Evolutionary conservation across 805 yeast genomes (phyloP), one percentile per base, ranked within the genome.

Genomic region (Cyberlindnera nakhonratchasimensis): DNA sequence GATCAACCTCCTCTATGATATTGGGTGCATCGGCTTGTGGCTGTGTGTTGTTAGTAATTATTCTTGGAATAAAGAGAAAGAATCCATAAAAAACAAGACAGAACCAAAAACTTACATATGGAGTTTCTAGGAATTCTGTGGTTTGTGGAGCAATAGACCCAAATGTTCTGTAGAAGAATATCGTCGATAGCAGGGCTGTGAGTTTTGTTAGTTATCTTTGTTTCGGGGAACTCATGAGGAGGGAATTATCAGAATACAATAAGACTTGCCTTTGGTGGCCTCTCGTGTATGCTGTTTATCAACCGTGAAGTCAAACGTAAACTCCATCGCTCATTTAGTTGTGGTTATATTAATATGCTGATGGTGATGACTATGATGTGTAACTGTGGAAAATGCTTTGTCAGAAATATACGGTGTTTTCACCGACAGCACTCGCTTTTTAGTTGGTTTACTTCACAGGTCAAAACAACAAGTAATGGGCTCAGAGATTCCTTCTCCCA

Each of bases 151-250:
- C 59, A 14, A 82, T 66, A 1, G 80, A 71, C 0, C 90, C 91
- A 55, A 86, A 78, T 21, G 82, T 64, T 33, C 95, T 64, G 42
- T 79, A 76, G 59, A 85, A 85, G 57, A 85, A 75, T 16, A 85
- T 77, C 2, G 86, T 67, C 67, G 86, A 79, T 41, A 86, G 58
- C 21, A 82, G 62, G 2, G 84, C 86, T 69, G 26, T 14, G 11
- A 20, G 39, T 34, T 22, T 37, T 39, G 44, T 43, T 38, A 43
- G 40, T 34, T 12, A 19, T n/a, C 17, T 6, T 29, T 2, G 13
- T 24, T 4, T 16, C 6, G 13, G 17, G 18, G 14, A 25, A 10
- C 12, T 14, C 6, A 12, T 5, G 28, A 12, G 11, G 14, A 10
- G 28, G 28, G 14, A 6, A n/a, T n/a, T n/a, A n/a, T n/a, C n/a